Evolutionary conservation across 257 asterid species (phyloP).

Genomic region (Striga asiatica): DNA sequence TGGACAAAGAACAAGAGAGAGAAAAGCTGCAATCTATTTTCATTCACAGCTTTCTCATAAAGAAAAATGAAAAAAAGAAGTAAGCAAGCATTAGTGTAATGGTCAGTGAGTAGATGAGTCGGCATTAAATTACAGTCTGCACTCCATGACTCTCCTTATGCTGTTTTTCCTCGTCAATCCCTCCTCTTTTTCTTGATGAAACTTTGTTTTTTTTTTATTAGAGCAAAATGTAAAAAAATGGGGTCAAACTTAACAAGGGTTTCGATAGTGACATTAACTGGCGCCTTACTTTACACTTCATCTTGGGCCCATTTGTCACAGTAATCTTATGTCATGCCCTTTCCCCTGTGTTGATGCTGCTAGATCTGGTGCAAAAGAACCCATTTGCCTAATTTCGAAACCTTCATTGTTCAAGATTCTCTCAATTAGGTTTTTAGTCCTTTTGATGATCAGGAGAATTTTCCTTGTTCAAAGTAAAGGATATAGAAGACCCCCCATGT

Average conservation of each 20-base stretch:
- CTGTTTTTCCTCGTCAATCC: neutral
- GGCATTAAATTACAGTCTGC: constrained; percentile 25
- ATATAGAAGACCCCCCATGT: neutral
- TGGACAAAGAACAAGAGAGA: neutral
- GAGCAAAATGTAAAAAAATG: constrained; percentile 7
- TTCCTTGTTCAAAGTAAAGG: too few species aligned
- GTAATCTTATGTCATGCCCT: constrained; percentile 13
- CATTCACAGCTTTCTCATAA: constrained; percentile 1
- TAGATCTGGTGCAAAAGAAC: constrained; percentile 31
- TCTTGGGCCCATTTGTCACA: constrained; percentile 13
- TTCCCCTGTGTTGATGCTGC: constrained; percentile 9
- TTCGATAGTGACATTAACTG: constrained; percentile 44
- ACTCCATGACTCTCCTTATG: constrained; percentile 8
- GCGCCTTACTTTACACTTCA: constrained; percentile 28
- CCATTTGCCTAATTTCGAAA: constrained; percentile 18
- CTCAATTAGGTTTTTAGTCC: neutral
- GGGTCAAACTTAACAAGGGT: constrained; percentile 26
- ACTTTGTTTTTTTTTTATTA: constrained; percentile 15
- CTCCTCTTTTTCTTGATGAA: neutral
- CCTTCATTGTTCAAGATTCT: constrained; percentile 12
- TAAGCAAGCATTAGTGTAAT: constrained; percentile 20
- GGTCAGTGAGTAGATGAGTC: constrained; percentile 28
- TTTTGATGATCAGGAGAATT: constrained; percentile 14
- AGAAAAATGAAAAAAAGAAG: constrained; percentile 4
- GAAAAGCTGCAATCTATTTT: neutral